Conservation (phyloP, 495 filamentous ascomycete genomes). For the Podospora comata region DNA sequence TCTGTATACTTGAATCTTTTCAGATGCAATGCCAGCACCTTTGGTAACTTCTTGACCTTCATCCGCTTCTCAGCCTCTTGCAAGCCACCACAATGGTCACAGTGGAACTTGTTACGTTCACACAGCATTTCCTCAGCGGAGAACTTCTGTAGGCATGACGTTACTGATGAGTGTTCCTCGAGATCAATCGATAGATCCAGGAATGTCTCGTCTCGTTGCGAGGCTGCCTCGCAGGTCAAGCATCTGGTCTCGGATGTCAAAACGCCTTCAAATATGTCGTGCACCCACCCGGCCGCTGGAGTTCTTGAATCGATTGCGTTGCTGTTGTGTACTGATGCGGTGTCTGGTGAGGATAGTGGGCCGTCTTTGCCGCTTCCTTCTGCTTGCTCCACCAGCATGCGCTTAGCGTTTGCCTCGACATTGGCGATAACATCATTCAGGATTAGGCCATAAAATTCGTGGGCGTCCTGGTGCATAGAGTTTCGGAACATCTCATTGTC, state of each 20-base stretch:
- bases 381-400: slow-evolving; percentile 49
- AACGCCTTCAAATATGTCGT: slow-evolving; percentile 93
- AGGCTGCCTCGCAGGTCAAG: slow-evolving; percentile 92
- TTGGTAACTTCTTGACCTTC: slow-evolving; percentile 95
- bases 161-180: slow-evolving; percentile 93
- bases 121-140: slow-evolving; percentile 99
- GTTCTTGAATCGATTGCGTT: slow-evolving; percentile 33
- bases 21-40: slow-evolving; percentile 85
- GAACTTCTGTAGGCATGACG: slow-evolving; percentile 90
- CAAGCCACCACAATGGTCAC: slow-evolving; percentile 91
- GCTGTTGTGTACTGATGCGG: slow-evolving; percentile 42
- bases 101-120: slow-evolving; percentile 97
- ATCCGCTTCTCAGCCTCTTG: slow-evolving; percentile 98
- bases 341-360: slow-evolving; percentile 40
- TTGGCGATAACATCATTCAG: slow-evolving; percentile 96
- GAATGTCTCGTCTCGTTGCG: slow-evolving; percentile 92
- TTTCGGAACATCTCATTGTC: slow-evolving; percentile 98
- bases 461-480: slow-evolving; percentile 96
- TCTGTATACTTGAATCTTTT: slow-evolving; percentile 99
- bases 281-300: slow-evolving; percentile 80
- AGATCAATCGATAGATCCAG: slow-evolving; percentile 94
- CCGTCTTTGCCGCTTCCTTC: slow-evolving; percentile 36
- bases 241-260: slow-evolving; percentile 96
- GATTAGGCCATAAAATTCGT: slow-evolving; percentile 92
- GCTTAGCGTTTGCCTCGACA: slow-evolving; percentile 76